Conservation (phyloP, 2,329 filamentous ascomycete genomes). For the Colletotrichum tropicale region DNA sequence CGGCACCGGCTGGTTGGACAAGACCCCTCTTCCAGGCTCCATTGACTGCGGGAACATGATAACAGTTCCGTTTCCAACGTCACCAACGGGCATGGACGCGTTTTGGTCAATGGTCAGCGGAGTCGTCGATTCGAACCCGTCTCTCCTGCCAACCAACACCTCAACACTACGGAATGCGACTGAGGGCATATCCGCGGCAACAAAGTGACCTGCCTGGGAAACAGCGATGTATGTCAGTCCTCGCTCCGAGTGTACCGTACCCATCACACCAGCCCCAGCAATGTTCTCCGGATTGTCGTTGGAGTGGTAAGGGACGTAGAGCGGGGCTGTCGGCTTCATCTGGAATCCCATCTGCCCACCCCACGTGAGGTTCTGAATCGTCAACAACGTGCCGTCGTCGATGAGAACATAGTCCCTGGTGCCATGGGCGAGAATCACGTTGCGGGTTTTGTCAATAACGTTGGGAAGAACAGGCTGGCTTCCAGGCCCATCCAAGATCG, state of each 20-base stretch:
- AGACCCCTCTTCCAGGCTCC: neutral
- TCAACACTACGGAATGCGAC: conserved; percentile 76
- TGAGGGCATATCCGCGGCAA: conserved; percentile 70
- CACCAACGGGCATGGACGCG: neutral
- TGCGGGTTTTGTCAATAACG: conserved; percentile 75
- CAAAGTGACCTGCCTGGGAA: conserved; percentile 69
- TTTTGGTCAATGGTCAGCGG: conserved; percentile 37
- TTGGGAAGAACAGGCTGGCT: conserved; percentile 65
- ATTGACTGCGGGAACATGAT: conserved; percentile 12
- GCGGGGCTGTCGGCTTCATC: conserved; percentile 59
- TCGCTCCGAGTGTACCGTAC: conserved; percentile 74
- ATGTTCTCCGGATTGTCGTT: conserved; percentile 38
- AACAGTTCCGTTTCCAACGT: neutral
- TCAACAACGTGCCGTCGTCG: conserved; percentile 71
- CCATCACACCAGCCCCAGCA: conserved; percentile 70
- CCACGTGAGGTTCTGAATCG: conserved; percentile 85
- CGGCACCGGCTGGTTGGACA: neutral
- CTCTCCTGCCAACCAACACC: conserved; percentile 74
- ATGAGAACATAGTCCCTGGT: conserved; percentile 71
- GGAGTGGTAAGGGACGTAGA: conserved; percentile 67
- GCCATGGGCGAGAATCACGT: conserved; percentile 77
- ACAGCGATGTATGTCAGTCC: conserved; percentile 75
- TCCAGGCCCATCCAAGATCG: conserved; percentile 46
- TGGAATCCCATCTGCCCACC: conserved; percentile 75
- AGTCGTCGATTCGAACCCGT: conserved; percentile 49